Percentiles rank a stretch among this genome's conserved stretches.
Evolutionary conservation across 495 filamentous ascomycete genomes (phyloP).

Genomic region (Amniculicola lignicola): DNA sequence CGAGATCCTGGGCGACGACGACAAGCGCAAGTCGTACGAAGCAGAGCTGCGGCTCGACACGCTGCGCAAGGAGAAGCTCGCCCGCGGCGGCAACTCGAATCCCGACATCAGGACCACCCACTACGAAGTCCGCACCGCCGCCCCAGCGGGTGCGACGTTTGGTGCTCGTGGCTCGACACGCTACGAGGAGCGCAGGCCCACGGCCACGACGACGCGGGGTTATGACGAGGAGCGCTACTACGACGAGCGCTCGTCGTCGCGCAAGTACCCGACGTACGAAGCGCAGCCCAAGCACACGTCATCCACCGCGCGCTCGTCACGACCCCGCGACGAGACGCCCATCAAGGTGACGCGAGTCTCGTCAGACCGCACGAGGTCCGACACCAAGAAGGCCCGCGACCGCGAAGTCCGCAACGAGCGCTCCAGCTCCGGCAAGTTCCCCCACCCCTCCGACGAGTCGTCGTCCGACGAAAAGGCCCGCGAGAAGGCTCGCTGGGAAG

Average conservation of each 20-base stretch:
- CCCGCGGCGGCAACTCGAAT: conserved; percentile 42
- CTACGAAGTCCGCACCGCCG: conserved; percentile 32
- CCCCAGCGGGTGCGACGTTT: conserved; percentile 28
- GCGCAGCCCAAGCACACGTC: conserved; percentile 26
- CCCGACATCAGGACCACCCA: conserved; percentile 27
- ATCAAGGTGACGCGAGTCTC: conserved; percentile 14
- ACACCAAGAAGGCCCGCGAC: conserved; percentile 32
- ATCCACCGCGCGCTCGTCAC: conserved; percentile 19
- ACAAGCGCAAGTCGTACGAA: conserved; percentile 70
- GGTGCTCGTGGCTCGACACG: conserved; percentile 13
- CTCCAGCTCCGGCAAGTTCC: conserved; percentile 20
- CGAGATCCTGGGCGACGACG: conserved; percentile 81
- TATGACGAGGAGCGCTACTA: conserved; percentile 36
- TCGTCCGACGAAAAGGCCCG: conserved; percentile 28
- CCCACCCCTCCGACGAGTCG: conserved; percentile 24
- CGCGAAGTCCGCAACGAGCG: conserved; percentile 32
- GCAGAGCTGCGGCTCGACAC: conserved; percentile 64
- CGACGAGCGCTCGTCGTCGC: conserved; percentile 30
- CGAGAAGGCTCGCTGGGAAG: conserved; percentile 26
- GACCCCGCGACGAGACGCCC: conserved; percentile 22
- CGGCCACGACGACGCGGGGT: conserved; percentile 21
- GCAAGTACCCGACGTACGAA: conserved; percentile 37
- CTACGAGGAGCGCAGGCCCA: conserved; percentile 36
- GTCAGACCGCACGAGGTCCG: conserved; percentile 29
- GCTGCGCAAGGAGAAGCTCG: conserved; percentile 52